Evolutionary conservation across 2,329 filamentous ascomycete genomes (phyloP).

Genomic region (Fusarium denticulatum): DNA sequence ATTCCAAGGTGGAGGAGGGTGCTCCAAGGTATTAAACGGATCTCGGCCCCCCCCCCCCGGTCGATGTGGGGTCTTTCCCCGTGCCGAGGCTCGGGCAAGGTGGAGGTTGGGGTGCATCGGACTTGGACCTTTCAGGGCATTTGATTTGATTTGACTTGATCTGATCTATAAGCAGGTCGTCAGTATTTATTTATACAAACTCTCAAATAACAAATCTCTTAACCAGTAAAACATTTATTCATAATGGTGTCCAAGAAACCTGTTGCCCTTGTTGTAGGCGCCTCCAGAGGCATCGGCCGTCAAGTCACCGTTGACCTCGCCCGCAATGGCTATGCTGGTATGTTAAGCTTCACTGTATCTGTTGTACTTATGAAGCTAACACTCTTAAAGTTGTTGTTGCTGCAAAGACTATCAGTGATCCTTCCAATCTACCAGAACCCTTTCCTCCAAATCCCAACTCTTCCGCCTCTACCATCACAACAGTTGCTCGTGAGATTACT

Average conservation of each 20-base stretch:
- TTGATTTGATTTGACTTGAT: neutral
- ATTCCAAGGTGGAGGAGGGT: neutral
- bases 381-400: constrained; percentile 70
- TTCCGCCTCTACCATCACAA: constrained; percentile 78
- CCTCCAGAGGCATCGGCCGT: constrained; percentile 81
- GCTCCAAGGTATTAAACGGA: neutral
- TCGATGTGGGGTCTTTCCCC: constrained; percentile 29
- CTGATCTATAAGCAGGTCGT: neutral
- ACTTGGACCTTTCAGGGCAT: neutral
- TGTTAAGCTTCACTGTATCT: neutral
- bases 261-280: constrained; percentile 78
- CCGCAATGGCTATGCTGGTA: constrained; percentile 75
- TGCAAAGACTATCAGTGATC: constrained; percentile 78
- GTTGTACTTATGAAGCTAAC: neutral
- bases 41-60: neutral
- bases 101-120: neutral
- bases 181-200: neutral
- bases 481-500: constrained; percentile 78
- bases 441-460: constrained; percentile 85
- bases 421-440: constrained; percentile 58
- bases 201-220: neutral
- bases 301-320: constrained; percentile 84
- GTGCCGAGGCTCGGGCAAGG: neutral
- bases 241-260: constrained; percentile 49
- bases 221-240: neutral